These are phyloP conservation scores for Syncephalis fuscata DNA, from an alignment of 371 early-diverging fungal species.

Conservation along the genomic window DNA sequence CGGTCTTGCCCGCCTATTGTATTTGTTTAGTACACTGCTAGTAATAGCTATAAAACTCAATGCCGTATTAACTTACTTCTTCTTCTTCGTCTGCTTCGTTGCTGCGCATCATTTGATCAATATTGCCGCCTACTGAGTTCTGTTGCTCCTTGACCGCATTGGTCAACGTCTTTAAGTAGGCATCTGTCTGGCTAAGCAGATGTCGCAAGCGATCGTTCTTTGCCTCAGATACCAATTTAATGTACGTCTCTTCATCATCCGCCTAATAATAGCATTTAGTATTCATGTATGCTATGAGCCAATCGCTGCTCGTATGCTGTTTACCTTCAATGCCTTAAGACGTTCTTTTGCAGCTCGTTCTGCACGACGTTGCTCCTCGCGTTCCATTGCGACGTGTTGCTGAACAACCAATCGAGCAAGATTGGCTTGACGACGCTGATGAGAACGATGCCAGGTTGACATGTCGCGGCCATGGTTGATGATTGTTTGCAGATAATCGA, in stretches of 20 bases:
- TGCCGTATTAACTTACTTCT: conserved; percentile 19
- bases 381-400: conserved; percentile 63
- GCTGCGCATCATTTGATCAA: conserved; percentile 15
- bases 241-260: conserved; percentile 90
- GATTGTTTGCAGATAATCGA: conserved; percentile 54
- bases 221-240: conserved; percentile 79
- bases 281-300: background rate
- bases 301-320: background rate
- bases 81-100: conserved; percentile 31
- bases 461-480: conserved; percentile 59
- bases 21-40: too few relatives aligned
- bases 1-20: conserved; percentile 34
- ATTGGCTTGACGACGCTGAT: conserved; percentile 42
- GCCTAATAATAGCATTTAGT: conserved; percentile 10
- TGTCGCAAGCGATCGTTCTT: conserved; percentile 88
- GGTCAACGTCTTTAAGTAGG: conserved; percentile 64
- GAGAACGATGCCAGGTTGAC: conserved; percentile 45
- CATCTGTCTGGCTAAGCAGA: conserved; percentile 72
- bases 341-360: conserved; percentile 79
- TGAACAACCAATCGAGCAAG: conserved; percentile 61
- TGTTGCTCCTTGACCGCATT: conserved; percentile 66
- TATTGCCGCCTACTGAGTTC: conserved; percentile 29
- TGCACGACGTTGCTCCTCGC: conserved; percentile 74
- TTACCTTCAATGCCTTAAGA: conserved; percentile 70
- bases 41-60: background rate